phyloP scores from a whole-genome alignment of 2,329 filamentous ascomycete genomes.

The Aureobasidium uvarum region DNA sequence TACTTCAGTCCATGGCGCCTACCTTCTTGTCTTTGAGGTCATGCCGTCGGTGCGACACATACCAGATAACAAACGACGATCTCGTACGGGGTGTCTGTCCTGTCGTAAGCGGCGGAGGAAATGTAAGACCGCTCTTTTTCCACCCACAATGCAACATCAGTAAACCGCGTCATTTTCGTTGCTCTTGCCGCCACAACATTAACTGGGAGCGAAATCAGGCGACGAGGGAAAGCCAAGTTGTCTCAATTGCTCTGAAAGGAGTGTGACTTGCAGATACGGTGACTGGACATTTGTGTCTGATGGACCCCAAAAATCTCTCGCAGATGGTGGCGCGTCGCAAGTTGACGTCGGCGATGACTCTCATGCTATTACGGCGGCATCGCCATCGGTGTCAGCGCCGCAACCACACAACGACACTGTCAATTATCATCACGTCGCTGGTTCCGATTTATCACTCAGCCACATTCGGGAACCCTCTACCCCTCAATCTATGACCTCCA shows the following conservation, averaged over 20 bases:
- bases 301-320: not conserved
- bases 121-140: conserved; percentile 11
- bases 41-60: conserved; percentile 16
- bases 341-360: not conserved
- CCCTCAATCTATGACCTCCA: not conserved
- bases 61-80: conserved; percentile 8
- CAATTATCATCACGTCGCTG: not conserved
- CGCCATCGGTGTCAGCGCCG: not conserved
- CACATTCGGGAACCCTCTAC: not conserved
- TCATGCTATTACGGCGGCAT: not conserved
- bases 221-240: conserved; percentile 7
- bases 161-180: not conserved
- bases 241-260: conserved; percentile 4
- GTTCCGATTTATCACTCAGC: not conserved
- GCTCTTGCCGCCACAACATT: not conserved
- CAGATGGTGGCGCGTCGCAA: not conserved
- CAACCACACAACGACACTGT: not conserved
- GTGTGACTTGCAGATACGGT: conserved; percentile 8
- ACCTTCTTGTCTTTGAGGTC: not conserved
- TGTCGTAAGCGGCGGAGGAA: conserved; percentile 20
- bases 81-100: conserved; percentile 8
- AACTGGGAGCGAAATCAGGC: not conserved
- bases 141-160: not conserved
- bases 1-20: not conserved
- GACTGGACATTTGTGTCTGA: conserved; percentile 11